Evolutionary conservation across 495 filamentous ascomycete species (phyloP).

Genomic region (Daldinia grandis): DNA sequence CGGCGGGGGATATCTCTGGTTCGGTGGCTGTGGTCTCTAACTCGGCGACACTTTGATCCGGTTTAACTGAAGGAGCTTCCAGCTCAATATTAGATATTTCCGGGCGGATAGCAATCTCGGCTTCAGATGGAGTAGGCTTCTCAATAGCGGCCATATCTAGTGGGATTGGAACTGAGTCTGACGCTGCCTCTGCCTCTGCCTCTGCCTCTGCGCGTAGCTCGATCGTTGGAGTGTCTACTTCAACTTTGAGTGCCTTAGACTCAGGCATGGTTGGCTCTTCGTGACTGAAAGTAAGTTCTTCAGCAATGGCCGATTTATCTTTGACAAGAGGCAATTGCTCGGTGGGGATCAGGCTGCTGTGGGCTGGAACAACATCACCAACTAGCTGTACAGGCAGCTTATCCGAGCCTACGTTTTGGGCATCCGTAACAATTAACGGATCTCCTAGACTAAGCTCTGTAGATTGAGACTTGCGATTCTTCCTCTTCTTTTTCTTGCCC

Average conservation of each 20-base stretch:
- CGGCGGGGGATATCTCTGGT: not conserved
- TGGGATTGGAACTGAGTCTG: not conserved
- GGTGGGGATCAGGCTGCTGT: not conserved
- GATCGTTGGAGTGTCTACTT: not conserved
- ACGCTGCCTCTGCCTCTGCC: not conserved
- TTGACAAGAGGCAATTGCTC: not conserved
- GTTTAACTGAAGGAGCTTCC: constrained; percentile 1
- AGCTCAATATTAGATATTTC: not conserved
- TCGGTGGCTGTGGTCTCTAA: not conserved
- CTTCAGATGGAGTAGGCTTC: not conserved
- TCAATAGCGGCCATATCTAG: not conserved
- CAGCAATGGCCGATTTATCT: not conserved
- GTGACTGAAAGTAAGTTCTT: not conserved
- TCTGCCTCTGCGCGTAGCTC: not conserved
- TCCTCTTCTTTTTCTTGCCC: constrained; percentile 42
- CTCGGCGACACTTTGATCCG: not conserved
- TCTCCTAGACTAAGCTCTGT: constrained; percentile 5
- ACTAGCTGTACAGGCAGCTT: not conserved
- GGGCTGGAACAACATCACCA: not conserved
- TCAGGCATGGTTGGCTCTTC: not conserved
- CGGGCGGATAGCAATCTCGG: not conserved
- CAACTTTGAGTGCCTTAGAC: not conserved
- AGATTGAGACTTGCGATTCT: constrained; percentile 29
- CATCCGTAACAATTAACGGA: constrained; percentile 1
- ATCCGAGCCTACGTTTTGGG: not conserved